Evolutionary conservation across 2,329 filamentous ascomycete genomes (phyloP), one percentile per base, ranked within the genome.

Genomic region (Didymella segeticola): DNA sequence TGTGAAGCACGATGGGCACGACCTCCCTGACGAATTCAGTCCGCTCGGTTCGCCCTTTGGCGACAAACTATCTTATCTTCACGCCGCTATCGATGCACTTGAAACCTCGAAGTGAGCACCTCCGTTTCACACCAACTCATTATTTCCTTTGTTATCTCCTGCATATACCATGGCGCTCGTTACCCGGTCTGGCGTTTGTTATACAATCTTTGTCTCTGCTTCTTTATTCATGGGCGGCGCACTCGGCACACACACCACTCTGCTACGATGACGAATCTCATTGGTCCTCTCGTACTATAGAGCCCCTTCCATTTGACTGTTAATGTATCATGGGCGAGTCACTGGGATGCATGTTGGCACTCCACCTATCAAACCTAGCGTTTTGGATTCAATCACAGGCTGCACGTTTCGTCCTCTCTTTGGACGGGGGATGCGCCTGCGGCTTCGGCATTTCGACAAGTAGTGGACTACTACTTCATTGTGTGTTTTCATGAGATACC

Each of bases 401-500:
- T 20, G 4, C 4, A 10, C 15, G 25, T 15, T 42, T 17, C 25
- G 11, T 12, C 25, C n/a, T 12, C 3, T 14, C 25, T 29, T n/a
- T n/a, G n/a, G n/a, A n/a, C n/a, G n/a, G n/a, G n/a, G n/a, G n/a
- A n/a, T 36, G 25, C 10, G 25, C 10, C 25, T 10, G 10, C 5
- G 15, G 26, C 30, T 20, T 11, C 31, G 36, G 23, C 29, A 29
- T 42, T 33, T 41, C 15, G 2, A n/a, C n/a, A 6, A 14, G 38
- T 26, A 19, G 38, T 29, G 9, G 9, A 41, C 15, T 15, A 22
- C 27, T 45, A 37, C 52, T 66, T 64, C 50, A 61, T 62, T 53
- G 57, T 65, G 62, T 67, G 66, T 47, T 65, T 64, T 67, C 62
- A 63, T 62, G 63, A 68, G 67, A 70, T 70, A 70, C 67, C 66